Conservation (phyloP, 192 early-diverging fungal species). For the Irineochytrium annulatum region DNA sequence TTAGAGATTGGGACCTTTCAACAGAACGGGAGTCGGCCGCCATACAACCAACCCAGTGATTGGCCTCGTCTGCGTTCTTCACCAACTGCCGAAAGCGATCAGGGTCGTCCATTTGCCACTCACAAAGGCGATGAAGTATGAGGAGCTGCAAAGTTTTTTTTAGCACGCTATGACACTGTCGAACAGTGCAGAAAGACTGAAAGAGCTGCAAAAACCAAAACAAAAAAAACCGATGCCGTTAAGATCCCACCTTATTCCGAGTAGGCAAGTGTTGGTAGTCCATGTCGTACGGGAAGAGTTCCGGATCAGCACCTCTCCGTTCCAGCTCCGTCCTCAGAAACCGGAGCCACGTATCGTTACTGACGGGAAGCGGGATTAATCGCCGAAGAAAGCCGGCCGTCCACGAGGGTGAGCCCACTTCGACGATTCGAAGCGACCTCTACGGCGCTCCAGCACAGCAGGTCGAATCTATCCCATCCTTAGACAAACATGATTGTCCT, state of each 20-base stretch:
- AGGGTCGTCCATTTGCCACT: constrained; percentile 71
- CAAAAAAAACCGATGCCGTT: too few relatives aligned
- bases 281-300: constrained; percentile 39
- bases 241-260: constrained; percentile 49
- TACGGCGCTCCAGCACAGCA: too few relatives aligned
- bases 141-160: constrained; percentile 22
- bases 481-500: not conserved
- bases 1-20: not conserved
- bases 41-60: constrained; percentile 59
- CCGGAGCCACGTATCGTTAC: too few relatives aligned
- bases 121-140: constrained; percentile 40
- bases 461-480: too few relatives aligned
- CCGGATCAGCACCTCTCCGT: too few relatives aligned
- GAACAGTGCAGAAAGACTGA: too few relatives aligned
- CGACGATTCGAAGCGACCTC: too few relatives aligned
- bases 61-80: constrained; percentile 53
- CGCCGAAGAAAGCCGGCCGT: too few relatives aligned
- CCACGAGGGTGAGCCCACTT: too few relatives aligned
- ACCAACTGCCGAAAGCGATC: constrained; percentile 56
- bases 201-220: too few relatives aligned
- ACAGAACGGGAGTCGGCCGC: not conserved
- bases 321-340: too few relatives aligned
- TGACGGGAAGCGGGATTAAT: too few relatives aligned
- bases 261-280: constrained; percentile 39
- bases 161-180: constrained; percentile 8